Evolutionary conservation across 2,329 filamentous ascomycete species (phyloP).

Genomic region (Parastagonospora avenae): DNA sequence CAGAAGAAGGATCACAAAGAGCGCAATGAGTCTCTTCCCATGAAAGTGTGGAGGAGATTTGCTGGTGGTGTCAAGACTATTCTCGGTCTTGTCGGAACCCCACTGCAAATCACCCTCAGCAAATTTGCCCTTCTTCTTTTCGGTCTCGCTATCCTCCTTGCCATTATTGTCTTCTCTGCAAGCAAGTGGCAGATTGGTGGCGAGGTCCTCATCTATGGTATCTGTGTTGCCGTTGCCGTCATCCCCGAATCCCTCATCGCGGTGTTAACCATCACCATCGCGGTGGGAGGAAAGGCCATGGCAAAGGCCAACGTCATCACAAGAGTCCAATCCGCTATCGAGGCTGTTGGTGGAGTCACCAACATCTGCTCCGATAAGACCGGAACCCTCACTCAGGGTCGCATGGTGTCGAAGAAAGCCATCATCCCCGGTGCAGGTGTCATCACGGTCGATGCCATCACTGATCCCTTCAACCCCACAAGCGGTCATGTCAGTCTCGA

Average conservation of each 20-base stretch:
- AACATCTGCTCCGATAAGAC: constrained; percentile 51
- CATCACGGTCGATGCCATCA: constrained; percentile 40
- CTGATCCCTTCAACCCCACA: constrained; percentile 41
- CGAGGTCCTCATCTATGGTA: constrained; percentile 55
- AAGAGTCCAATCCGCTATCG: constrained; percentile 46
- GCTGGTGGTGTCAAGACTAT: constrained; percentile 53
- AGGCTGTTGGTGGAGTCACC: constrained; percentile 49
- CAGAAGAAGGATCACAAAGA: constrained; percentile 59
- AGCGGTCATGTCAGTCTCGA: constrained; percentile 42
- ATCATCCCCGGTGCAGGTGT: constrained; percentile 44
- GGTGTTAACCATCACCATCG: constrained; percentile 70
- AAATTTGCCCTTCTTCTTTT: constrained; percentile 85
- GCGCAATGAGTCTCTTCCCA: constrained; percentile 55
- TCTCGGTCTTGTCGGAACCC: constrained; percentile 76
- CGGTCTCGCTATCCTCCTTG: constrained; percentile 71
- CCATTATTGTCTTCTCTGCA: constrained; percentile 70
- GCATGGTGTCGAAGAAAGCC: constrained; percentile 48
- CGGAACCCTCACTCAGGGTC: constrained; percentile 48
- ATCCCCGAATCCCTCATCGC: constrained; percentile 63
- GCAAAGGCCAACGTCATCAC: constrained; percentile 49
- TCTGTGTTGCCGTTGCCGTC: constrained; percentile 54
- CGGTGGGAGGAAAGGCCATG: constrained; percentile 50
- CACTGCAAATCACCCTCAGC: constrained; percentile 81
- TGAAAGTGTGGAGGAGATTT: constrained; percentile 34
- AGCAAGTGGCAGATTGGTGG: constrained; percentile 55